Conservation (phyloP, 1,284 basidiomycete genomes). For the Salmacisia buchloeana region DNA sequence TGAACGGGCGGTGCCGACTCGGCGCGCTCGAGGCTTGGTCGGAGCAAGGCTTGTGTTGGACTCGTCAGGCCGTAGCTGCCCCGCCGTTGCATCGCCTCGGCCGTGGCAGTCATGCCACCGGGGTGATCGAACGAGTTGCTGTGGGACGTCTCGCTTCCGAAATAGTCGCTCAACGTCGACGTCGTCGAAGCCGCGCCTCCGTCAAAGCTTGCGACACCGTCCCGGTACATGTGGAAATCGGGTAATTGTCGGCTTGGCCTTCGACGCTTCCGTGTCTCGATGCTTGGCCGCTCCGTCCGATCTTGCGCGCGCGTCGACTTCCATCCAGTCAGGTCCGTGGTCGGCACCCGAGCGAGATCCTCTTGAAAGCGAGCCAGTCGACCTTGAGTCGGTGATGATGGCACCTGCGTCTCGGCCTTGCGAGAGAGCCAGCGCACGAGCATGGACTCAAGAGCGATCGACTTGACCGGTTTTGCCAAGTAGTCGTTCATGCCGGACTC, state of each 20-base stretch:
- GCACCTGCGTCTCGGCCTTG: not conserved
- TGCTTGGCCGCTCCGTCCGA: not conserved
- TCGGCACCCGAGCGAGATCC: not conserved
- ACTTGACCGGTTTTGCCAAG: constrained; percentile 45
- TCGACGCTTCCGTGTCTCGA: not conserved
- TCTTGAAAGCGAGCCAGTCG: not conserved
- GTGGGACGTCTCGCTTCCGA: not conserved
- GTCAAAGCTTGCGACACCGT: not conserved
- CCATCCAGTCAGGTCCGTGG: not conserved
- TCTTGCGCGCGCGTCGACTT: not conserved
- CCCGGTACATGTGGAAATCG: not conserved
- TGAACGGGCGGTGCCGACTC: not conserved
- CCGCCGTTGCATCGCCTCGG: constrained; percentile 13
- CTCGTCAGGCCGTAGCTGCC: not conserved
- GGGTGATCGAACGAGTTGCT: not conserved
- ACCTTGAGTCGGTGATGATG: not conserved
- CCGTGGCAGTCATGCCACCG: not conserved
- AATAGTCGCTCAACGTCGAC: constrained; percentile 16
- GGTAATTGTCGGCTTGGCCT: not conserved
- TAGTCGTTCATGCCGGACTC: constrained; percentile 45
- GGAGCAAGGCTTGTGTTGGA: not conserved
- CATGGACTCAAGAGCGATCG: constrained; percentile 34
- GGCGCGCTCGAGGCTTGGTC: not conserved
- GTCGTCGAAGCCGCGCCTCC: constrained; percentile 10
- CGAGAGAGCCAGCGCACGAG: constrained; percentile 37